Evolutionary conservation across 2,329 filamentous ascomycete species (phyloP), one percentile per base, ranked within the genome.

Genomic region (Aureobasidium sp.): DNA sequence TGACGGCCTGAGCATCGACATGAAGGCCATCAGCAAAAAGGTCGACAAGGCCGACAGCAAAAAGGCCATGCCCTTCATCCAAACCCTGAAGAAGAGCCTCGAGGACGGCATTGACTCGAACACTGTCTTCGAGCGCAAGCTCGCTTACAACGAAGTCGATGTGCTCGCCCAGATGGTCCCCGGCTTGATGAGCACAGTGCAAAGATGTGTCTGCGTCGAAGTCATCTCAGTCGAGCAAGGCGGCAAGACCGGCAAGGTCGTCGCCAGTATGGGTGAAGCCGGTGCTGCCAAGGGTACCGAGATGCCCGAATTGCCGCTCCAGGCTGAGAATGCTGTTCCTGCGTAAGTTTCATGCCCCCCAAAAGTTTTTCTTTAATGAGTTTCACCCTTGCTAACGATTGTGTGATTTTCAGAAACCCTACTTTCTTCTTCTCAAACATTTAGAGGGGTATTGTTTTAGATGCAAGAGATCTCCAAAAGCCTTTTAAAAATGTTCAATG

Each of bases 21-120:
- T 95, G 72, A 95, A 95, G 78, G 84, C 84, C 60, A 78, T 96
- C 49, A 89, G 85, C 68, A 85, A 84, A 66, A 83, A 85, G 70
- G 86, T 96, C 61, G 85, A 84, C 67, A 95, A 95, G 79, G 80
- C 90, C 70, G 89, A 95, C 76, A 90, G 91, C 82, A 99, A 97
- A 84, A 94, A 95, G 77, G 93, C 91, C 2, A 97, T 97, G 93
- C 94, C 94, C 0, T 97, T 96, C 70, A 86, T 96, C 53, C 92
- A 97, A 77, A 77, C 74, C 7, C 78, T 97, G 62, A 96, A 96
- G 86, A 89, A 84, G 74, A 84, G 89, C 57, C 82, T 99, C 60
- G 80, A 90, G 61, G 71, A 72, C 38, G 79, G 81, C 53, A 63
- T 69, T 31, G 87, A 89, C 63, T 77, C 84, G 1, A 78, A 82